Evolutionary conservation across 2,329 filamentous ascomycete species (phyloP), one percentile per base, ranked within the genome.

Genomic region (Venturia pyrina): DNA sequence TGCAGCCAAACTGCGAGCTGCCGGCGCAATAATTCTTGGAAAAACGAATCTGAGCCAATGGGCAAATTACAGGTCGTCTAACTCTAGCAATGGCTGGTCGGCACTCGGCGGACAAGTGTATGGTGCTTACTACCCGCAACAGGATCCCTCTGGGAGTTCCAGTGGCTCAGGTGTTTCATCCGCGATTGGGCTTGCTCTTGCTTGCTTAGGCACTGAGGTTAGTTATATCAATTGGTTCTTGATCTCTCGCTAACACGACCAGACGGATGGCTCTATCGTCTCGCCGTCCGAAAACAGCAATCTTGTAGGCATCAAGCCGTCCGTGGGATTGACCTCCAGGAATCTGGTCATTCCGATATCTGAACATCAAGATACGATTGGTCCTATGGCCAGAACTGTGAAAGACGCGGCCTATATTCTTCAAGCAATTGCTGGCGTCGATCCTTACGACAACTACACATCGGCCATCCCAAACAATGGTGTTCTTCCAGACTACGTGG

Each of bases 31-130:
- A 53, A 83, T 90, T 53, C 78, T 90, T 0, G 88, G 87, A 60
- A 89, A 90, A 74, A 77, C 85, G 0, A 87, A 86, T 66, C 72
- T 89, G 37, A 85, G 81, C 0, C 82, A 89, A 71, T 89, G 87
- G 85, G 84, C 84, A 1, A 86, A 87, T 69, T 86, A 78, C 65
- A 78, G 88, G 11, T 85, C 82, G 3, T 72, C 71, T 11, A 88
- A 87, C 70, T 78, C 78, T 5, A 82, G 77, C 13, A 84, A 84
- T 66, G 87, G 87, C 5, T 90, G 87, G 87, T 85, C 82, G 59
- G 83, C 87, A 0, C 79, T 84, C 67, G 85, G 85, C 8, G 87
- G 87, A 0, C 87, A 89, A 71, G 82, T 81, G 0, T 79, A 81
- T 43, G 87, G 77, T 11, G 85, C 86, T 0, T 90, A 88, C 71